These are phyloP conservation scores for Senna siamea DNA, from an alignment of 306 rosid genomes.

Conservation along the genomic window DNA sequence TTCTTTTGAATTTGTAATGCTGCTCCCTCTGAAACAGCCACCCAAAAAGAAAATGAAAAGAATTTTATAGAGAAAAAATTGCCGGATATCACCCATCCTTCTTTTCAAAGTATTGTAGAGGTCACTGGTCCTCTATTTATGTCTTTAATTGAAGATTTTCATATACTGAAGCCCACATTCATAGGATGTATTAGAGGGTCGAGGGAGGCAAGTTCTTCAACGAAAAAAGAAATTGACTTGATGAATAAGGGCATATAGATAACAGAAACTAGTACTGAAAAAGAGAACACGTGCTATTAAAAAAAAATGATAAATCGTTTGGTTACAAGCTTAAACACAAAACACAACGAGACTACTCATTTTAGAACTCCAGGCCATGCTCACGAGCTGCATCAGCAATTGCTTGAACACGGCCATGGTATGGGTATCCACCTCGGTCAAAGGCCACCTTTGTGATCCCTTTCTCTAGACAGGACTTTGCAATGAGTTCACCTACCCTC, in stretches of 20 bases:
- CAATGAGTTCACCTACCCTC: constrained; percentile 88
- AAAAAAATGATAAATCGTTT: constrained; percentile 28
- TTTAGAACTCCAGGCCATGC: constrained; percentile 82
- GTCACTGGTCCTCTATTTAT: not conserved
- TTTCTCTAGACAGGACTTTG: constrained; percentile 84
- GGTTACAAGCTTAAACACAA: constrained; percentile 34
- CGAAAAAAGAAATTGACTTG: constrained; percentile 10
- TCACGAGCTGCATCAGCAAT: constrained; percentile 90
- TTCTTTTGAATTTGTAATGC: constrained; percentile 4
- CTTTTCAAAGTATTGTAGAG: not conserved
- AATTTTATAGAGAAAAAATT: not conserved
- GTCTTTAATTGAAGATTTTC: constrained; percentile 17
- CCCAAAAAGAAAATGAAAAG: not conserved
- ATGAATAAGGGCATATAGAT: constrained; percentile 10
- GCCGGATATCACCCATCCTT: not conserved
- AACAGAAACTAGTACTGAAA: constrained; percentile 4
- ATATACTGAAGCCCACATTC: not conserved
- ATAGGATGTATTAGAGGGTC: constrained; percentile 4
- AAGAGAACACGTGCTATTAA: constrained; percentile 30
- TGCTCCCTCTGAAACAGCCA: not conserved
- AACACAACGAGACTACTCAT: constrained; percentile 14
- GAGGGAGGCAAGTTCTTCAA: not conserved
- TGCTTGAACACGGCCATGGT: constrained; percentile 94
- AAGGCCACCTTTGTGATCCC: constrained; percentile 94
- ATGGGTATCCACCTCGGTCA: constrained; percentile 93